Conservation (phyloP, 2,329 filamentous ascomycete genomes). For the Talaromyces funiculosus region DNA sequence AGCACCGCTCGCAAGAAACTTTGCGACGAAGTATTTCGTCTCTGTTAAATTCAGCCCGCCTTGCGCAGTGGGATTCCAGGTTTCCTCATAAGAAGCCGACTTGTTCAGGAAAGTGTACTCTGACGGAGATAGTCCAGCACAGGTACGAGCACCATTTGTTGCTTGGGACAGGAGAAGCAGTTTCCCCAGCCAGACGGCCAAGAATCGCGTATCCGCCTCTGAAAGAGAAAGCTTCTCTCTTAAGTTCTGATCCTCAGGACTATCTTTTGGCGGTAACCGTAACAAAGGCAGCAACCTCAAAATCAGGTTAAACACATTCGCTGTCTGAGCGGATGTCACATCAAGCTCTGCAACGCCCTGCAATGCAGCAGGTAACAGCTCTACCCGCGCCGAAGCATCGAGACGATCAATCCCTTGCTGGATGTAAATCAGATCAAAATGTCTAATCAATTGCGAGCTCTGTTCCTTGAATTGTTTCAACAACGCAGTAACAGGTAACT, state of each 20-base stretch:
- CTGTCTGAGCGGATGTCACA: constrained; percentile 50
- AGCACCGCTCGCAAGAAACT: constrained; percentile 74
- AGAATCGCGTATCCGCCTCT: constrained; percentile 65
- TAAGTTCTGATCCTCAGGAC: constrained; percentile 67
- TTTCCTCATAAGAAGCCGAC: constrained; percentile 41
- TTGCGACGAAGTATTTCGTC: constrained; percentile 63
- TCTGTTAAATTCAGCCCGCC: constrained; percentile 63
- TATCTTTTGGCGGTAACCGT: constrained; percentile 66
- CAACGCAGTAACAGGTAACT: constrained; percentile 77
- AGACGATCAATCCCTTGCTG: constrained; percentile 71
- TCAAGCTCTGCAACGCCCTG: constrained; percentile 59
- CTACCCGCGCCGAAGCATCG: constrained; percentile 57
- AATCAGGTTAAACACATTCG: constrained; percentile 75
- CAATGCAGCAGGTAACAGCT: constrained; percentile 65
- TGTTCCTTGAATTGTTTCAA: constrained; percentile 85
- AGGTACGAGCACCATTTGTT: constrained; percentile 36
- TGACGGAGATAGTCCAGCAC: constrained; percentile 57
- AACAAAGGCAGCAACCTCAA: constrained; percentile 67
- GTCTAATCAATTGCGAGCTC: constrained; percentile 67
- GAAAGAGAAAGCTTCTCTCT: constrained; percentile 61
- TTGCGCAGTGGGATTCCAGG: constrained; percentile 57
- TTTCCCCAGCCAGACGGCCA: constrained; percentile 70
- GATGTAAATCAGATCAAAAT: constrained; percentile 84
- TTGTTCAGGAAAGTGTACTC: constrained; percentile 67
- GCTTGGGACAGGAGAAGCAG: constrained; percentile 64